Evolutionary conservation across 2,329 filamentous ascomycete genomes (phyloP).

Genomic region (Cadophora gregata): DNA sequence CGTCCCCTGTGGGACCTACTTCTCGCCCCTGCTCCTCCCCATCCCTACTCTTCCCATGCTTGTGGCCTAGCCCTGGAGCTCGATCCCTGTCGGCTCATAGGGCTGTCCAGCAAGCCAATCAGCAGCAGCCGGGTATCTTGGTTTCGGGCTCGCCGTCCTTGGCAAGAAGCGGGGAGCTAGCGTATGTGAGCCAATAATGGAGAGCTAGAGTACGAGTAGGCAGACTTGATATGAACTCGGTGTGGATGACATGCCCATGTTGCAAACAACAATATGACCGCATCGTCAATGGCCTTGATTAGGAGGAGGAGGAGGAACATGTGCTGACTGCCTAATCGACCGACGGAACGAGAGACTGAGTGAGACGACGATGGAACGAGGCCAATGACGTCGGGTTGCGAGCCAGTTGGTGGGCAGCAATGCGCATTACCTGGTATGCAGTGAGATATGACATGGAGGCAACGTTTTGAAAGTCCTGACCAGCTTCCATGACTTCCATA

Average conservation of each 20-base stretch:
- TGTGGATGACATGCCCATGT: neutral
- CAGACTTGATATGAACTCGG: too few relatives aligned
- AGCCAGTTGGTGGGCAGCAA: conserved; percentile 2
- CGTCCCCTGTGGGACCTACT: too few relatives aligned
- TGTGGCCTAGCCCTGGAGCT: neutral
- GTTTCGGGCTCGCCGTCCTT: conserved; percentile 10
- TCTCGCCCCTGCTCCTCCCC: too few relatives aligned
- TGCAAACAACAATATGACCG: neutral
- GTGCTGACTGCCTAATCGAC: conserved; percentile 23
- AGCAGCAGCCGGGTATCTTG: neutral
- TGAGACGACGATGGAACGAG: neutral
- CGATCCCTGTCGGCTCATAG: neutral
- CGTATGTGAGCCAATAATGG: conserved; percentile 10
- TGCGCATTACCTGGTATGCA: conserved; percentile 9
- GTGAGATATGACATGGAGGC: conserved; percentile 13
- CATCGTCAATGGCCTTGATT: conserved; percentile 4
- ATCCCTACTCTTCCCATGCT: neutral
- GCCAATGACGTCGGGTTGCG: neutral
- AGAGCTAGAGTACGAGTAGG: too few relatives aligned
- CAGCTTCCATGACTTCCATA: conserved; percentile 26
- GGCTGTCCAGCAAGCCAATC: conserved; percentile 8
- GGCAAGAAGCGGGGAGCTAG: neutral
- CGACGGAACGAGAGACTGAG: neutral
- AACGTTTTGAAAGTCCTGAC: conserved; percentile 32
- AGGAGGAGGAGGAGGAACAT: conserved; percentile 12